phyloP scores from a whole-genome alignment of 371 early-diverging fungal species.

The Apophysomyces elegans region DNA sequence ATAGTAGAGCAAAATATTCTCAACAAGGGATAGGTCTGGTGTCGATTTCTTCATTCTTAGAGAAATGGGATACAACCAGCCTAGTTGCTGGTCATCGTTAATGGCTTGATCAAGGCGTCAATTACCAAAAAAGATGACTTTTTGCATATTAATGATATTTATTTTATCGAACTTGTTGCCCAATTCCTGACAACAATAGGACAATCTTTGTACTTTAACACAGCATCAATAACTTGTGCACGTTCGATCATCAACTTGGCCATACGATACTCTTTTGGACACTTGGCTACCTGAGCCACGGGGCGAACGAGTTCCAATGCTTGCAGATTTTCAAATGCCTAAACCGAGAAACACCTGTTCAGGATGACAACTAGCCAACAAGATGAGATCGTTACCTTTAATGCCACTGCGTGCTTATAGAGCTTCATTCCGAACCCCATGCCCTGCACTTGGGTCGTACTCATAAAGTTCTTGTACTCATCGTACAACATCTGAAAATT shows the following conservation, averaged over 20 bases:
- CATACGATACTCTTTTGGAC: constrained; percentile 89
- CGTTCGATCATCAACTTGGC: constrained; percentile 75
- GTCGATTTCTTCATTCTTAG: too few species aligned
- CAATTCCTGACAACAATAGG: constrained; percentile 59
- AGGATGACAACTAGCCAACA: neutral
- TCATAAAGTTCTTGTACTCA: constrained; percentile 85
- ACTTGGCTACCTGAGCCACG: constrained; percentile 59
- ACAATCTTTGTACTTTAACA: constrained; percentile 59
- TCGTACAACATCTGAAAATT: constrained; percentile 96
- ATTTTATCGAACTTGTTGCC: constrained; percentile 35
- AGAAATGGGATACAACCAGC: too few species aligned
- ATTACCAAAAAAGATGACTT: too few species aligned
- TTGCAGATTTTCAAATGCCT: constrained; percentile 80
- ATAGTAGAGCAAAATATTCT: too few species aligned
- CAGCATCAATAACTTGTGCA: constrained; percentile 68
- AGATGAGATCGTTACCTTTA: constrained; percentile 63
- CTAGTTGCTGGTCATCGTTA: too few species aligned
- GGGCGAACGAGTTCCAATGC: constrained; percentile 73
- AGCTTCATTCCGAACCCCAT: constrained; percentile 71
- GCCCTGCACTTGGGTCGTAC: constrained; percentile 53
- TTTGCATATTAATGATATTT: neutral
- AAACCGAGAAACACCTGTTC: neutral
- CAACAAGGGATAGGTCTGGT: too few species aligned
- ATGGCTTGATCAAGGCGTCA: too few species aligned
- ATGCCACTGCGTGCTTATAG: constrained; percentile 78